phyloP scores from a whole-genome alignment of 2,329 filamentous ascomycete genomes.

The Catunica adiposa region DNA sequence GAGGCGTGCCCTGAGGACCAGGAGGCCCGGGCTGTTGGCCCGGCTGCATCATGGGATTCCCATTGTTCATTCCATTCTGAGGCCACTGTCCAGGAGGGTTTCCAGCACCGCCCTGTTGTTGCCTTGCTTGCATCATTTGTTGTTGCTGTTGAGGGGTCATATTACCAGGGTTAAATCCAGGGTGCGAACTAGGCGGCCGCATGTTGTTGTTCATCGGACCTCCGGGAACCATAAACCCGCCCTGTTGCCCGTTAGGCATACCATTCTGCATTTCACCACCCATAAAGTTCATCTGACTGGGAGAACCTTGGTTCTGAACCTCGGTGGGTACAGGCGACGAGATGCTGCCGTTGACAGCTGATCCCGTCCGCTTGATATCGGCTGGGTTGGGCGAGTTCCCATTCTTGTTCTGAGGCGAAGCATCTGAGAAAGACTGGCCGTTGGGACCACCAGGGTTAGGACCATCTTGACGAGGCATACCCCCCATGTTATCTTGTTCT shows the following conservation, averaged over 20 bases:
- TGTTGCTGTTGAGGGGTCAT: conserved; percentile 39
- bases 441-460: conserved; percentile 38
- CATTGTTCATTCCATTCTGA: conserved; percentile 24
- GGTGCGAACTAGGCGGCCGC: conserved; percentile 54
- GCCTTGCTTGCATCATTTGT: conserved; percentile 29
- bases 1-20: conserved; percentile 49
- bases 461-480: conserved; percentile 33
- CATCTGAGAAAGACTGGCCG: conserved; percentile 47
- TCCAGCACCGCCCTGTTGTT: conserved; percentile 20
- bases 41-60: conserved; percentile 25
- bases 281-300: conserved; percentile 46
- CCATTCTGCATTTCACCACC: conserved; percentile 44
- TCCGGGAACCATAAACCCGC: conserved; percentile 39
- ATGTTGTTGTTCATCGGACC: conserved; percentile 45
- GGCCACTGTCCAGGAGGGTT: conserved; percentile 24
- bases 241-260: conserved; percentile 26
- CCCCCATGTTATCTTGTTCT: conserved; percentile 49
- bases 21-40: conserved; percentile 22
- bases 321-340: conserved; percentile 53
- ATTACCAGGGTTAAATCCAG: conserved; percentile 33
- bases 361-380: conserved; percentile 66
- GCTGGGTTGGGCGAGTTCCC: conserved; percentile 61
- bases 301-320: conserved; percentile 47
- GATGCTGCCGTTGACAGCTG: conserved; percentile 52
- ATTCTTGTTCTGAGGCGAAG: conserved; percentile 50